Base-by-base conservation (phyloP, 2,329 filamentous ascomycete species). In the Hymenoscyphus infarciens region DNA sequence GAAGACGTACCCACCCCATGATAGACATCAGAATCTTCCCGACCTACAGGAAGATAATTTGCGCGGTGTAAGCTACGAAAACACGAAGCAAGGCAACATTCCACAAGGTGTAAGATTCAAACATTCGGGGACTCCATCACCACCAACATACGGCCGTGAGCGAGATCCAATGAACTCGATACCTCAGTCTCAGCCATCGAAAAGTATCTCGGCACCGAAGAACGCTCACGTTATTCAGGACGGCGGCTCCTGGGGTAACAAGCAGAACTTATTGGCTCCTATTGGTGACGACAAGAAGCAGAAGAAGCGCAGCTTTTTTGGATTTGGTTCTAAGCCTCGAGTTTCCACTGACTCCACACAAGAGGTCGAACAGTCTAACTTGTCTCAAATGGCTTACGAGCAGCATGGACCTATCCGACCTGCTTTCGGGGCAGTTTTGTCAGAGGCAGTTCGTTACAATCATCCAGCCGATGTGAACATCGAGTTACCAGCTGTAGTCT, bases 401-500 rank as follows among this genome's bases (percentile, higher is more conserved):
- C 80, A 78, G 64, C 78, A 77, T 64, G 84, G 85, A 16, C 81
- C 86, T 0, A 77, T 87, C 15, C 83, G 87, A 42, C 85, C 89
- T 62, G 90, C 92, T 3, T 99, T 99, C 74, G 95, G 95, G 2
- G 89, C 91, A 35, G 86, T 91, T 5, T 79, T 99, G 59, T 86
- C 86, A 8, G 94, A 98, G 71, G 95, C 95, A 29, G 93, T 97
- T 7, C 86, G 90, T 64, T 90, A 85, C 73, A 93, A 90, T 69
- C 82, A 87, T 13, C 93, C 92, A 0, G 77, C 80, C 13, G 90
- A 92, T 62, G 81, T 91, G 54, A 84, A 87, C 64, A 86, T 92
- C 6, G 87, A 90, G 31, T 79, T 99, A 31, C 95, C 95, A 1
- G 91, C 94, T 6, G 95, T 99, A 2, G 91, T 98, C 8, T 99